Conservation (phyloP, 2,329 filamentous ascomycete species). For the Plenodomus tracheiphilus region DNA sequence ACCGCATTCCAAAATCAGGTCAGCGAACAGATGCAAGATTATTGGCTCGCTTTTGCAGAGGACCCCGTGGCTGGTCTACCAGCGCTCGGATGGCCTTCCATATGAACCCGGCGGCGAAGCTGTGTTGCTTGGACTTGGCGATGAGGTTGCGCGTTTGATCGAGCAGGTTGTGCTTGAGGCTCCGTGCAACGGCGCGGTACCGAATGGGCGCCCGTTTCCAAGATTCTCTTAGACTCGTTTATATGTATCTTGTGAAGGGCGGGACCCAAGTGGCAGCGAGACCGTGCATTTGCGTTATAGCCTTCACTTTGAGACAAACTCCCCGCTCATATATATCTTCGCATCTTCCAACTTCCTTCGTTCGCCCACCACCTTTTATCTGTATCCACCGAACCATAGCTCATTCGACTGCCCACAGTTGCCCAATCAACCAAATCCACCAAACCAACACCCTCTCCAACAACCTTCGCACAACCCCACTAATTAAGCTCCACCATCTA, state of each 20-base stretch:
- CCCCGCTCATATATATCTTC: too few species aligned
- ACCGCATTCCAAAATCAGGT: constrained; percentile 36
- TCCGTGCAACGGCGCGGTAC: constrained; percentile 16
- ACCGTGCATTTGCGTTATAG: neutral
- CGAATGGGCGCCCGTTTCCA: constrained; percentile 8
- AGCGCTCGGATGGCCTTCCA: constrained; percentile 36
- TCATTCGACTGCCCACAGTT: too few species aligned
- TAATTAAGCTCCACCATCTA: too few species aligned
- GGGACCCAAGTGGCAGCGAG: neutral
- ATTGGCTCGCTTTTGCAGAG: constrained; percentile 41
- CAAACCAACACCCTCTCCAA: too few species aligned
- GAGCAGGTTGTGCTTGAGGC: constrained; percentile 21
- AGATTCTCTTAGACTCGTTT: neutral
- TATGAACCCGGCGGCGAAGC: constrained; percentile 31
- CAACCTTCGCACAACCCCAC: too few species aligned
- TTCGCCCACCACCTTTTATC: too few species aligned
- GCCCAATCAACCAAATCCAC: too few species aligned
- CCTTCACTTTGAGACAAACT: neutral
- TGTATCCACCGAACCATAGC: too few species aligned
- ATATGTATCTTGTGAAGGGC: neutral
- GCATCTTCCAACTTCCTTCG: too few species aligned
- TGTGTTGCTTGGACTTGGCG: constrained; percentile 25
- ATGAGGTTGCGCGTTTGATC: constrained; percentile 20
- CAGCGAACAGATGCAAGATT: constrained; percentile 43
- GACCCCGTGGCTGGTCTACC: constrained; percentile 36